These are phyloP conservation scores for Pseudevernia furfuracea DNA, from an alignment of 495 filamentous ascomycete genomes.

Conservation along the genomic window DNA sequence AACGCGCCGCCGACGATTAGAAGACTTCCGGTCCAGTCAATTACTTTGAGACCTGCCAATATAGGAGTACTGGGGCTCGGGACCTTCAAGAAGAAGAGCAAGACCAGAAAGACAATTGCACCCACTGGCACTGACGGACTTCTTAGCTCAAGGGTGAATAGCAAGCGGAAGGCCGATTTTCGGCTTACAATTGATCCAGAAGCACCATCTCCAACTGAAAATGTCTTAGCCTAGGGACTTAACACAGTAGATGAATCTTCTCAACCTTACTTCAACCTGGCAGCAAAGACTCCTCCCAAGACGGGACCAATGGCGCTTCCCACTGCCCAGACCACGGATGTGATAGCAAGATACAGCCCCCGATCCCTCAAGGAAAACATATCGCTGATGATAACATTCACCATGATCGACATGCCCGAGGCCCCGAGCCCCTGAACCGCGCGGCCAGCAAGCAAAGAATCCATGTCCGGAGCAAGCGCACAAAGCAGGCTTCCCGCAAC, in stretches of 20 bases:
- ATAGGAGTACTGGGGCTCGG: conserved; percentile 39
- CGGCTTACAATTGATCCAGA: conserved; percentile 65
- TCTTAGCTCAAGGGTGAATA: conserved; percentile 55
- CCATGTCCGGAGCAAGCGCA: conserved; percentile 42
- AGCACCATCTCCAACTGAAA: too few species aligned
- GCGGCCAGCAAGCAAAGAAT: conserved; percentile 47
- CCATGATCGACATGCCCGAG: not conserved
- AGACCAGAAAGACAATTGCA: too few species aligned
- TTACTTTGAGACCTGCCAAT: conserved; percentile 56
- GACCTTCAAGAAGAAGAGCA: too few species aligned
- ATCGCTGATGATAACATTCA: not conserved
- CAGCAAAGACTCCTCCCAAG: not conserved
- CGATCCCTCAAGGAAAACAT: not conserved
- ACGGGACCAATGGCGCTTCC: not conserved
- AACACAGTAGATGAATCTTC: too few species aligned
- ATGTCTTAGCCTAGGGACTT: too few species aligned
- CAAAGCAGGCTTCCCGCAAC: conserved; percentile 41
- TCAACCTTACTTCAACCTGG: too few species aligned
- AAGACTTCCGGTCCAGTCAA: conserved; percentile 67
- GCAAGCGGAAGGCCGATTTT: conserved; percentile 34
- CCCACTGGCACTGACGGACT: conserved; percentile 71
- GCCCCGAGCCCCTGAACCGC: conserved; percentile 42
- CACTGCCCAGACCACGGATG: not conserved
- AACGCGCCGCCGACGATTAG: conserved; percentile 64
- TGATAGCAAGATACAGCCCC: not conserved